Evolutionary conservation across 768 basidiomycete species (phyloP).

Genomic region (Tubosaeta sp.): DNA sequence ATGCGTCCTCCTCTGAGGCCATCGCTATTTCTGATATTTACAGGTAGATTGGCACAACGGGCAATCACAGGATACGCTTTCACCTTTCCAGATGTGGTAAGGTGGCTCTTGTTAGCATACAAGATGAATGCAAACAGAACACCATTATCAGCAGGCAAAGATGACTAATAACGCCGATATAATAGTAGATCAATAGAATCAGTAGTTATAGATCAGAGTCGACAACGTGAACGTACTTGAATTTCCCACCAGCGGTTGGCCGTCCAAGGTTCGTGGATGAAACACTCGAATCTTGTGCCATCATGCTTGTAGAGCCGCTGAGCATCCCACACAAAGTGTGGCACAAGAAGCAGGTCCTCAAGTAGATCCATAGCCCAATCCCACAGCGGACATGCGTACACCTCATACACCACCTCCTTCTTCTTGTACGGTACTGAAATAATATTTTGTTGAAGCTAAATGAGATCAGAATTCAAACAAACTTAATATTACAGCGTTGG

Average conservation of each 20-base stretch:
- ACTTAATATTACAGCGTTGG: too few species aligned
- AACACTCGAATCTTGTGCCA: not conserved
- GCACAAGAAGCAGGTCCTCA: not conserved
- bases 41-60: not conserved
- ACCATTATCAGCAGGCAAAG: not conserved
- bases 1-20: not conserved
- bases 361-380: not conserved
- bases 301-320: not conserved
- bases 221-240: not conserved
- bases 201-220: not conserved
- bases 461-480: too few species aligned
- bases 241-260: not conserved
- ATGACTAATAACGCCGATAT: not conserved
- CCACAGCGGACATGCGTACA: not conserved
- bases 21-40: not conserved
- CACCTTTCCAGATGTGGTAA: not conserved
- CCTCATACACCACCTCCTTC: not conserved
- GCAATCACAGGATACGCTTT: not conserved
- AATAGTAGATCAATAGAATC: not conserved
- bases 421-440: too few species aligned
- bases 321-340: not conserved
- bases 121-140: not conserved
- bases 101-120: not conserved
- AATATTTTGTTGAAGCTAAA: too few species aligned
- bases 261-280: not conserved